phyloP scores from a whole-genome alignment of 139 green algal genomes.

The Volvox reticuliferus region DNA sequence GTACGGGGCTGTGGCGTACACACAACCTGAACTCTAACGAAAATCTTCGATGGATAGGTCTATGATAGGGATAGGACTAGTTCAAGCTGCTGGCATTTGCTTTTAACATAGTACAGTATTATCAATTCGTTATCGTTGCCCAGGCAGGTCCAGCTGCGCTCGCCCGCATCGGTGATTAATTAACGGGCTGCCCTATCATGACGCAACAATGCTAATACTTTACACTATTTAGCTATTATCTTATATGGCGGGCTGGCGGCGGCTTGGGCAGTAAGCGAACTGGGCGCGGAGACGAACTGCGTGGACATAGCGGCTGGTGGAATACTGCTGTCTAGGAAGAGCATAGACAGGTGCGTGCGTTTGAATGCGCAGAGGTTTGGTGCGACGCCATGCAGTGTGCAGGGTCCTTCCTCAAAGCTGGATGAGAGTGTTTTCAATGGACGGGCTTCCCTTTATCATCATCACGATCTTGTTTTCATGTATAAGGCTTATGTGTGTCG shows the following conservation, averaged over 20 bases:
- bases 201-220: neutral
- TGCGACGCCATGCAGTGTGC: too few relatives aligned
- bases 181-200: neutral
- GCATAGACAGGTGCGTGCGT: neutral
- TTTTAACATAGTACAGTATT: neutral
- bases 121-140: neutral
- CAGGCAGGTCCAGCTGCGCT: neutral
- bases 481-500: neutral
- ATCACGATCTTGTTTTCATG: neutral
- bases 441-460: too few relatives aligned
- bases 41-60: slow-evolving; percentile 17
- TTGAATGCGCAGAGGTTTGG: too few relatives aligned
- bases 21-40: neutral
- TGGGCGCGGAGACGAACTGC: neutral
- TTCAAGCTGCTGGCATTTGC: neutral
- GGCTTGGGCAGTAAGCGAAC: neutral
- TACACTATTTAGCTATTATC: neutral
- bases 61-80: neutral
- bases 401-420: too few relatives aligned
- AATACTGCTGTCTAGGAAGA: neutral
- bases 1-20: neutral
- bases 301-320: neutral
- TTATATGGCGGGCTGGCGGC: neutral
- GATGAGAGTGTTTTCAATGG: too few relatives aligned
- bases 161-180: neutral